Percentiles rank a stretch among this genome's conserved stretches.
Conservation (phyloP, 2,329 filamentous ascomycete genomes). For the Chaetomiaceae sp. region DNA sequence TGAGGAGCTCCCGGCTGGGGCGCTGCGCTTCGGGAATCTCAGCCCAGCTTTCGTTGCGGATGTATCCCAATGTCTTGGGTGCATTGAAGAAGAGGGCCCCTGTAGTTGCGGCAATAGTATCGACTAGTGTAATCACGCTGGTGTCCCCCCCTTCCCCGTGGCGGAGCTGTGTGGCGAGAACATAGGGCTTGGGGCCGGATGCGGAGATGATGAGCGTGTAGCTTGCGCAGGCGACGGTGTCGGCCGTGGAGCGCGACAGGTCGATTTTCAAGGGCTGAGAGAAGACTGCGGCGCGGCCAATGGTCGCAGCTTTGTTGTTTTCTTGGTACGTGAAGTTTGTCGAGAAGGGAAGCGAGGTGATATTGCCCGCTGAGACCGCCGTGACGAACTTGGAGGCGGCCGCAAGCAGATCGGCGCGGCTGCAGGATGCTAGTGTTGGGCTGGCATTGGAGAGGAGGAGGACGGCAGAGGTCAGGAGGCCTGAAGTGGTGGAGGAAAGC, state of each 20-base stretch:
- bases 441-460: background rate
- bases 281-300: conserved; percentile 17
- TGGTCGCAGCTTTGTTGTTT: conserved; percentile 27
- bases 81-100: conserved; percentile 38
- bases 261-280: conserved; percentile 23
- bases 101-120: conserved; percentile 35
- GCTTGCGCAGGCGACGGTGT: conserved; percentile 34
- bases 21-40: conserved; percentile 27
- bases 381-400: background rate
- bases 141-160: conserved; percentile 27
- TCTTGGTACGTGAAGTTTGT: conserved; percentile 28
- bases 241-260: conserved; percentile 27
- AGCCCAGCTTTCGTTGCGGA: conserved; percentile 33
- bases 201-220: conserved; percentile 36
- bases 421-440: background rate
- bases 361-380: background rate
- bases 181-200: conserved; percentile 31
- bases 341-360: background rate
- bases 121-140: conserved; percentile 30
- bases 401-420: conserved; percentile 1
- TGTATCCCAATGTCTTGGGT: conserved; percentile 31
- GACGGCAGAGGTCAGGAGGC: background rate
- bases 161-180: conserved; percentile 35
- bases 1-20: conserved; percentile 31
- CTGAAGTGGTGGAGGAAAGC: background rate